Evolutionary conservation across 2,329 filamentous ascomycete genomes (phyloP).

Genomic region (Epichloe gansuensis): DNA sequence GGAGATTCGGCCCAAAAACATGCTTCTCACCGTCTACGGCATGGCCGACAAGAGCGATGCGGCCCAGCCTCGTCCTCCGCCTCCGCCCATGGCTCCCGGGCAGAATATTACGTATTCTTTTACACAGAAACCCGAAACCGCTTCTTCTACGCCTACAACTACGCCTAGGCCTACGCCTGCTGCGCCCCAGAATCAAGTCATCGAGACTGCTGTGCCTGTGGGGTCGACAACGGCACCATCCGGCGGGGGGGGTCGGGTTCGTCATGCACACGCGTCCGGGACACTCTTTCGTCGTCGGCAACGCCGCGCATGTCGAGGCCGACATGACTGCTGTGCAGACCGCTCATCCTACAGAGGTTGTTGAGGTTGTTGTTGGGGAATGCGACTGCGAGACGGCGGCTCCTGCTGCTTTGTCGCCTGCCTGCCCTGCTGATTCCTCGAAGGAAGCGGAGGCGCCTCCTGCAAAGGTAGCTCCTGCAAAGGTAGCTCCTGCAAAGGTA

Average conservation of each 20-base stretch:
- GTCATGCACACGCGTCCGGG: conserved; percentile 14
- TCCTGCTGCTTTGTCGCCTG: not conserved
- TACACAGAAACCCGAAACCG: not conserved
- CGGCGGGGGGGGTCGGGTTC: not conserved
- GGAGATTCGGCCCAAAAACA: conserved; percentile 14
- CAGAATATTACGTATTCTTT: conserved; percentile 7
- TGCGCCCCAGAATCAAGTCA: not conserved
- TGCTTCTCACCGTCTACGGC: conserved; percentile 32
- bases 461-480: too few relatives aligned
- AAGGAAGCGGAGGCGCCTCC: not conserved
- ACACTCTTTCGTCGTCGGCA: conserved; percentile 14
- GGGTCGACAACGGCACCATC: not conserved
- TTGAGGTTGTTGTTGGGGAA: conserved; percentile 12
- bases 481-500: not conserved
- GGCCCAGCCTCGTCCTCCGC: conserved; percentile 13
- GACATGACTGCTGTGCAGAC: conserved; percentile 16
- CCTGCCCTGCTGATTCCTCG: not conserved
- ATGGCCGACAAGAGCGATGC: conserved; percentile 16
- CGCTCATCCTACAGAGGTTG: conserved; percentile 2
- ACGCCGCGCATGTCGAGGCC: conserved; percentile 11
- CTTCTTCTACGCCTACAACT: not conserved
- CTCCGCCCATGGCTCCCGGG: conserved; percentile 20
- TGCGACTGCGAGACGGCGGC: conserved; percentile 10
- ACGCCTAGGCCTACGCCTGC: not conserved
- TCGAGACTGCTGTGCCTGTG: conserved; percentile 1